These are phyloP conservation scores for Colletotrichum karsti DNA, from an alignment of 2,329 filamentous ascomycete genomes.

Conservation along the genomic window DNA sequence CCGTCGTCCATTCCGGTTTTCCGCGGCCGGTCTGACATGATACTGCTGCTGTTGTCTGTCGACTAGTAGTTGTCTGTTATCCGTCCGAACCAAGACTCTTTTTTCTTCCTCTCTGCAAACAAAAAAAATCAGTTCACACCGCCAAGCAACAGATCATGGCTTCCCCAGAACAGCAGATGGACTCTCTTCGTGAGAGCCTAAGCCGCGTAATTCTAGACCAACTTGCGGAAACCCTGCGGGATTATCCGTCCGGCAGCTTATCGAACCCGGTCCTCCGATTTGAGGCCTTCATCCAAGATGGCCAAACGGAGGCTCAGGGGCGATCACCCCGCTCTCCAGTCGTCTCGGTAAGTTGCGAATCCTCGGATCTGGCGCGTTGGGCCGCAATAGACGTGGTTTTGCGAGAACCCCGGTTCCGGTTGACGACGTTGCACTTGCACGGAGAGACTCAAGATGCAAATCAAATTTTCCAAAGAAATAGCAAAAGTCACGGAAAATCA, in stretches of 20 bases:
- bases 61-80: background rate
- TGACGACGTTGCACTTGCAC: background rate
- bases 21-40: background rate
- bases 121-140: background rate
- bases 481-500: background rate
- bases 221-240: conserved; percentile 26
- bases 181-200: conserved; percentile 24
- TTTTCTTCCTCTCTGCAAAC: background rate
- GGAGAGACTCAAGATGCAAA: background rate
- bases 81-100: background rate
- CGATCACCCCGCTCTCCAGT: conserved; percentile 27
- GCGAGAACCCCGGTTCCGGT: background rate
- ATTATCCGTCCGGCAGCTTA: conserved; percentile 29
- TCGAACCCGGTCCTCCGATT: conserved; percentile 29
- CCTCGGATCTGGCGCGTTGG: background rate
- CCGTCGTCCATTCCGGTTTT: background rate
- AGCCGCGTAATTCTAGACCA: conserved; percentile 30
- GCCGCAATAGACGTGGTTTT: too few relatives aligned
- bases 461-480: background rate
- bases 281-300: conserved; percentile 30
- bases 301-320: conserved; percentile 20
- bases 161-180: conserved; percentile 28
- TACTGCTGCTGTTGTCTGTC: background rate
- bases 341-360: conserved; percentile 26
- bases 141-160: conserved; percentile 20